Conservation (phyloP, 352 stramenopile species). For the Thalassiosira allenii region DNA sequence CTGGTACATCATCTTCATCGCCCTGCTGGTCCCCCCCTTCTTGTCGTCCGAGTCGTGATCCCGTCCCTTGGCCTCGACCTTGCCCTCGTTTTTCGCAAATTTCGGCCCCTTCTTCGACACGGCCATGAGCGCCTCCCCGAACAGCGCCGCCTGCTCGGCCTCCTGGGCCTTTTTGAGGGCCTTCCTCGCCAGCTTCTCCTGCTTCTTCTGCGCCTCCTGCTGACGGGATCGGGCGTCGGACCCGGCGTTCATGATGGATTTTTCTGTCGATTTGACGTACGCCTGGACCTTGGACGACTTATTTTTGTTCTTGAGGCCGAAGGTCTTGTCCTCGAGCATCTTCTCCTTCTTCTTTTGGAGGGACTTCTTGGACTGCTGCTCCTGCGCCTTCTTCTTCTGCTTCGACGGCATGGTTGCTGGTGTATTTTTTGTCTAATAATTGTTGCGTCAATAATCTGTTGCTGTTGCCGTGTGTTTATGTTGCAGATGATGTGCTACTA, state of each 20-base stretch:
- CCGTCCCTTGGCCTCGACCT: slow-evolving; percentile 75
- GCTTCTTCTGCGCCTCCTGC: slow-evolving; percentile 75
- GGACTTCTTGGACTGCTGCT: slow-evolving; percentile 76
- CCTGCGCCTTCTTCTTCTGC: slow-evolving; percentile 66
- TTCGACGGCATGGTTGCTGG: slow-evolving; percentile 39
- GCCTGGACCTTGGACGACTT: slow-evolving; percentile 88
- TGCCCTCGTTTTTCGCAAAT: slow-evolving; percentile 78
- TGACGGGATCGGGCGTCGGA: slow-evolving; percentile 64
- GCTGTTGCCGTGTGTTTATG: too few species aligned
- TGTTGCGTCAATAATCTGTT: too few species aligned
- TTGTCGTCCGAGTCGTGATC: slow-evolving; percentile 78
- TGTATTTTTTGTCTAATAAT: too few species aligned
- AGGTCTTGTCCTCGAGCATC: slow-evolving; percentile 98
- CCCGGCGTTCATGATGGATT: slow-evolving; percentile 80
- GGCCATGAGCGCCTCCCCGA: slow-evolving; percentile 83
- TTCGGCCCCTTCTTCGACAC: slow-evolving; percentile 81
- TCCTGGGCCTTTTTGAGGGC: slow-evolving; percentile 81
- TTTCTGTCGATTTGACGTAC: slow-evolving; percentile 73
- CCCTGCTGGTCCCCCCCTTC: slow-evolving; percentile 70
- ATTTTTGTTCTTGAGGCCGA: slow-evolving; percentile 99
- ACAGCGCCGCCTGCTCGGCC: slow-evolving; percentile 85
- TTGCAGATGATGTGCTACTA: too few species aligned
- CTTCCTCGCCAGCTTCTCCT: slow-evolving; percentile 89
- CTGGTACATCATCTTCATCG: slow-evolving; percentile 87
- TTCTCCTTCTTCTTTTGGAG: slow-evolving; percentile 87